Evolutionary conservation across 78 protist genomes (phyloP), one percentile per base, ranked within the genome.

Genomic region (slime mould (Dictyostelium discoideum)): DNA sequence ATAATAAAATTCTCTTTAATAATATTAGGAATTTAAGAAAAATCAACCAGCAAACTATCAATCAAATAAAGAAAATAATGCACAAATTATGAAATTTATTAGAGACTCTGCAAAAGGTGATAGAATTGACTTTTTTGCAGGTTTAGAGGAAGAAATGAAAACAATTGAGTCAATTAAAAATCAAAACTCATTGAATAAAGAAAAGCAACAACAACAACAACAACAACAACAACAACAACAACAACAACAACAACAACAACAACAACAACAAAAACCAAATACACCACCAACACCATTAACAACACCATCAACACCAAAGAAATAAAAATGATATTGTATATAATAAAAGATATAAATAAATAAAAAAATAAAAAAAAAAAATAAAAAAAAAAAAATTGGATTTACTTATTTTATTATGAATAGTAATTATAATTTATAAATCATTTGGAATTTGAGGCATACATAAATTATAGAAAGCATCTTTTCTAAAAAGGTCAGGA

Each of bases 381-480:
- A 22, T 7, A 7, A 44, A 44, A 46, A 6, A 46, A 46, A 7
- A 44, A 44, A 46, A 6, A 46, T 7, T 46, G 14, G 9, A 10
- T 46, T 46, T 67, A 24, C 8, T 67, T 18, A 42, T 42, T 24
- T 67, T 18, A 42, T 42, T 42, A 42, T 42, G 46, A 42, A 42
- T 42, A n/a, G n/a, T n/a, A 42, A 5, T 42, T 42, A 42, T n/a
- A 20, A 26, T 72, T 79, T 77, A 93, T 29, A 93, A 85, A 42
- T 93, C 92, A 10, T 76, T 78, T 50, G 92, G 78, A 6, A 82
- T 8, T 57, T 79, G 86, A 60, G 96, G 96, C n/a, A 78, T 18
- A 63, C 96, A 93, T n/a, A 93, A 84, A 63, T 93, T 93, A 44
- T 93, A 93, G 79, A 93, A 93, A 9, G 96, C 92, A 84, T 93